Evolutionary conservation across 306 rosid species (phyloP), one percentile per base, ranked within the genome.

Genomic region (Vigna mungo): DNA sequence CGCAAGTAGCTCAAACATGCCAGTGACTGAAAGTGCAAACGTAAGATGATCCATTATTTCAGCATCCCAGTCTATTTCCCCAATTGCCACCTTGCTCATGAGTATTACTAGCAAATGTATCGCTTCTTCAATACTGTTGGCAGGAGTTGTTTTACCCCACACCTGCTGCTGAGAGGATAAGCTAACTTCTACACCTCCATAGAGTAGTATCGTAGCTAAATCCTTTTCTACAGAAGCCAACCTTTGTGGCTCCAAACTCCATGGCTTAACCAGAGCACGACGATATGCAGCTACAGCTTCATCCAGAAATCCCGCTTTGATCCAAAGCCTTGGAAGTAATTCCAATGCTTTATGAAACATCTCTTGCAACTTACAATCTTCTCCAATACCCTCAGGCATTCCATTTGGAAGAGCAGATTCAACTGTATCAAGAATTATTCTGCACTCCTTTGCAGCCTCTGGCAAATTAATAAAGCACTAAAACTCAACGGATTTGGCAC

Each of bases 361-460:
- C 72, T 91, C 98, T 72, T 87, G 92, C 86, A 93, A 88, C 84
- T 93, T 93, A 85, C 93, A 89, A 84, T 89, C 93, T 65, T 86
- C 90, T 0, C 90, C 87, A 56, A 84, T 72, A 49, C 84, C 83
- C 74, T 75, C 92, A 1, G 89, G 83, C 89, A 89, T 85, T 87
- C 98, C 98, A 66, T 79, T 62, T 5, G 97, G 91, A 66, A 93
- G 65, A 21, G 97, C 97, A 71, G 88, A 86, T 72, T 90, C 93
- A 48, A 93, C 88, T 0, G 86, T 83, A 71, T 91, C 98, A 61
- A 93, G 84, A 82, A 93, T 87, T 80, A 82, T 79, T 81, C 88
- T 89, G 87, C 98, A 91, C 76, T 88, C 90, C 83, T 82, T 86
- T 70, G 98, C 97, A 82, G 92, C 87, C 76, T 89, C 97, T 93